These are phyloP conservation scores for Neocallimastix lanati DNA, from an alignment of 192 early-diverging fungal genomes.

Conservation along the genomic window DNA sequence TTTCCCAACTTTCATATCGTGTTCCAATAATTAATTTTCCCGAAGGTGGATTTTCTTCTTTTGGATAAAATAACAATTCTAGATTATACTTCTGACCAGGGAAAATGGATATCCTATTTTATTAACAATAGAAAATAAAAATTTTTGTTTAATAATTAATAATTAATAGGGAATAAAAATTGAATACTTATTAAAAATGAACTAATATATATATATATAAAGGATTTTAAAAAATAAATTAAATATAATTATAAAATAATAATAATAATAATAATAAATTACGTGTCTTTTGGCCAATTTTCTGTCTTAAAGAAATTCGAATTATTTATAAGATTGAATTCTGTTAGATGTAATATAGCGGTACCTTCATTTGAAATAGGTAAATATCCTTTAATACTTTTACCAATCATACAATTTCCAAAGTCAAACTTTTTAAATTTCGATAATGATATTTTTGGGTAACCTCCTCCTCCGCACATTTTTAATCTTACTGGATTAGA, in stretches of 20 bases:
- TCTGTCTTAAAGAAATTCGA: background rate
- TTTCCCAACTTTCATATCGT: conserved; percentile 27
- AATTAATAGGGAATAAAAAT: too few relatives aligned
- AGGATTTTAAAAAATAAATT: too few relatives aligned
- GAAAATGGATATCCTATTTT: background rate
- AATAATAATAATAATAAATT: background rate
- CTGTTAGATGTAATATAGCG: conserved; percentile 34
- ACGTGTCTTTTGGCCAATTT: background rate
- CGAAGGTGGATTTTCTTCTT: conserved; percentile 33
- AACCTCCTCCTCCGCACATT: conserved; percentile 38
- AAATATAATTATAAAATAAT: too few relatives aligned
- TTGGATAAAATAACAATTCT: conserved; percentile 41
- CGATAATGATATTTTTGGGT: conserved; percentile 26
- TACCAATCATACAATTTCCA: conserved; percentile 49
- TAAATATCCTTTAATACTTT: conserved; percentile 32
- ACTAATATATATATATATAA: too few relatives aligned
- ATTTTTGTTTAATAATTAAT: too few relatives aligned
- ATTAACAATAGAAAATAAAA: too few relatives aligned
- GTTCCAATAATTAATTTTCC: conserved; percentile 33
- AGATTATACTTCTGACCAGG: conserved; percentile 14
- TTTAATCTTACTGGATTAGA: conserved; percentile 38
- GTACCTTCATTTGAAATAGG: conserved; percentile 47
- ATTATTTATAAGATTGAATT: conserved; percentile 11
- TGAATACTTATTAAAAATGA: too few relatives aligned
- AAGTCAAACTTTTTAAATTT: conserved; percentile 41